These are phyloP conservation scores for Hylodesmum podocarpum DNA, from an alignment of 306 rosid genomes.

Conservation along the genomic window DNA sequence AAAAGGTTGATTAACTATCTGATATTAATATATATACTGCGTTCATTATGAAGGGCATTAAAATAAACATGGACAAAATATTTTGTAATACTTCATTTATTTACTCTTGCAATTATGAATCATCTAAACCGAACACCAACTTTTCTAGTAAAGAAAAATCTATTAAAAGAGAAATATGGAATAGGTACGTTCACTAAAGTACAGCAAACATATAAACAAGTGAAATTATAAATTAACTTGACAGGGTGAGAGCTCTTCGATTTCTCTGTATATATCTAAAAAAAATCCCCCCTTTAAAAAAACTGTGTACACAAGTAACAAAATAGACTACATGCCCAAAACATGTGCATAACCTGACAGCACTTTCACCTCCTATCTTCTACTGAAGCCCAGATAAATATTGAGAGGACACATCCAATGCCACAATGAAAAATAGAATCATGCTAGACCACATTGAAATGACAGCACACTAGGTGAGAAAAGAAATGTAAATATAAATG, in stretches of 20 bases:
- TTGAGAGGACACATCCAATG: background rate
- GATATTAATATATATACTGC: background rate
- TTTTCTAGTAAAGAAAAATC: background rate
- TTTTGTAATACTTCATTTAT: background rate
- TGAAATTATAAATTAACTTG: background rate
- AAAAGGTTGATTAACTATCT: background rate
- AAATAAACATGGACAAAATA: background rate
- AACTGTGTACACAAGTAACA: background rate
- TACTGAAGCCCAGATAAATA: background rate
- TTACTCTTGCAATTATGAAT: background rate
- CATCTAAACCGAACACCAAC: background rate
- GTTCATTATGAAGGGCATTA: background rate
- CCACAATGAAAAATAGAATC: background rate
- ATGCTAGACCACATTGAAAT: background rate
- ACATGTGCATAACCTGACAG: background rate
- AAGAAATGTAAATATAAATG: background rate
- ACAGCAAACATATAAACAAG: background rate
- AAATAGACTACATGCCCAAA: constrained; percentile 2
- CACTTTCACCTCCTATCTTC: background rate
- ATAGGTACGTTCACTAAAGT: background rate
- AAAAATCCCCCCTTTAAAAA: background rate
- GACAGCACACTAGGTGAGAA: background rate
- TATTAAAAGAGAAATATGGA: background rate
- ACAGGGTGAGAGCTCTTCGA: background rate
- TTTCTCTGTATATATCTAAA: background rate